Conservation (phyloP, 345 rosid species). For the Eucalyptus lansdowneana region DNA sequence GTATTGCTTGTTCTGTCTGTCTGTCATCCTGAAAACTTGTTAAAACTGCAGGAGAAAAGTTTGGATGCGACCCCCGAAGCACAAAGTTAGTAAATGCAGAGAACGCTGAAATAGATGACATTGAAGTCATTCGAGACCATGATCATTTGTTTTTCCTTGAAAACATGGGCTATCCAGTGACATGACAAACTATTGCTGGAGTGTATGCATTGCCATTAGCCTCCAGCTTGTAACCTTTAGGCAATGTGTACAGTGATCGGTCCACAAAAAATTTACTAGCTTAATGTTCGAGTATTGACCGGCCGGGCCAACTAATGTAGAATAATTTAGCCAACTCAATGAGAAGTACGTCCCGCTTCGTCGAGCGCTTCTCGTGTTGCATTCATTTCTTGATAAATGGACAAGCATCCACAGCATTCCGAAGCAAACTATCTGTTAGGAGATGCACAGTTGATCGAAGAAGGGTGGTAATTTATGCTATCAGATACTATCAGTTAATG, state of each 20-base stretch:
- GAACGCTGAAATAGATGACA: constrained; percentile 75
- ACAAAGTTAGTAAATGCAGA: constrained; percentile 37
- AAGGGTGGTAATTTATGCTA: not conserved
- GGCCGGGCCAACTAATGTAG: not conserved
- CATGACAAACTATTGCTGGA: not conserved
- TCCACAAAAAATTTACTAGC: not conserved
- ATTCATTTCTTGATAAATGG: not conserved
- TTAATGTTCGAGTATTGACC: not conserved
- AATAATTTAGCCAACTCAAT: not conserved
- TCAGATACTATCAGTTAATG: not conserved
- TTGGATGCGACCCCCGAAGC: constrained; percentile 42
- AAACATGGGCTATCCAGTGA: constrained; percentile 7
- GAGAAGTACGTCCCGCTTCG: not conserved
- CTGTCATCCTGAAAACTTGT: constrained; percentile 19
- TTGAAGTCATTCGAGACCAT: constrained; percentile 76
- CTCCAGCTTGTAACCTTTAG: constrained; percentile 7
- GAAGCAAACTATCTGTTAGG: not conserved
- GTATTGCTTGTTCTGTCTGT: not conserved
- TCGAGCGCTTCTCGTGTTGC: not conserved
- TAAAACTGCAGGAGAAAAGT: constrained; percentile 72
- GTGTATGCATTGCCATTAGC: not conserved
- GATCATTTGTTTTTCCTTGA: constrained; percentile 76
- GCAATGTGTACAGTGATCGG: constrained; percentile 1
- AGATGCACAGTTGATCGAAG: not conserved
- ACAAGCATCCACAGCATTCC: not conserved